Base-by-base conservation (phyloP, 345 rosid genomes). In the Linum lewisii region DNA sequence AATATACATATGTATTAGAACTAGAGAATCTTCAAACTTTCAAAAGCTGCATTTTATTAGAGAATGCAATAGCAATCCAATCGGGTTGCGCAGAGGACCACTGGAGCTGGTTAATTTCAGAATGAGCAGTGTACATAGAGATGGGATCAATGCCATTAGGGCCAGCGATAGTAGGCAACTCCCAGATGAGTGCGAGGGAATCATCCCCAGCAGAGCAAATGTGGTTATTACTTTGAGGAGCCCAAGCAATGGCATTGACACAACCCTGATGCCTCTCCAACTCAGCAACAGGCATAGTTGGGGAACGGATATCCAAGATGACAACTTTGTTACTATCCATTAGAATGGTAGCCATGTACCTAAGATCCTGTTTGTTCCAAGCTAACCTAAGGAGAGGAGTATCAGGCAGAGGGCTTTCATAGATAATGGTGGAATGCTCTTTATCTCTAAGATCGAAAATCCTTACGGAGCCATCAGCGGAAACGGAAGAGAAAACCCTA, bases 161-260 rank as follows among this genome's bases (percentile, higher is more conserved):
- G 21, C 99, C 95, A 24, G 95, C 89, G n/a, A 88, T 84, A 0
- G 95, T 83, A 0, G 98, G 95, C 60, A 88, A 64, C 73, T 92
- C 98, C 98, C 98, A 88, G 51, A 92, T 83, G 15, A 93, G 76
- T 1, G 97, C 94, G 70, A 79, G 85, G 2, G 80, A 60, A 56
- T 93, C 99, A 78, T 93, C 95, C 54, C 95, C 95, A 22, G 74
- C 95, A 0, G 99, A 89, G 38, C 97, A 89, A 18, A 93, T 79
- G 42, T 93, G 99, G 57, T 84, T 76, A 24, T 60, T 26, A 64
- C 95, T 89, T 73, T 87, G 94, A 0, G 95, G 95, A 57, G 95
- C 91, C 95, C 95, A 87, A 21, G 89, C 72, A 62, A 87, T 81
- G 0, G 89, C 87, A 58, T 84, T 87, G 4, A 87, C 95, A 58